Percentiles rank a stretch among this genome's conserved stretches.
Conservation (phyloP, 2,329 filamentous ascomycete species). For the Cephalotrichum gorgonifer region DNA sequence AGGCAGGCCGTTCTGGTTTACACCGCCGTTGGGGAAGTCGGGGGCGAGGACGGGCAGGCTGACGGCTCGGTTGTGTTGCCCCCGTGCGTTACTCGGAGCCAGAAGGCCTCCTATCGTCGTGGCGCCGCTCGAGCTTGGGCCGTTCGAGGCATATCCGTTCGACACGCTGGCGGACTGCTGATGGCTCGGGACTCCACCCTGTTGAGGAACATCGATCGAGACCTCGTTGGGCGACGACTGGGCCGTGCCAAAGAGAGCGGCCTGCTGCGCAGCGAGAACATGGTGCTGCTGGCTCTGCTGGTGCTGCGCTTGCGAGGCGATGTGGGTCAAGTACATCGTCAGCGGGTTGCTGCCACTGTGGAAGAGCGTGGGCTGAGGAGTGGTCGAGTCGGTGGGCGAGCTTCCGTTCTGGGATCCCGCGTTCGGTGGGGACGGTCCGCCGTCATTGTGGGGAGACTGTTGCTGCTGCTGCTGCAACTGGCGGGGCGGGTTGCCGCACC, state of each 20-base stretch:
- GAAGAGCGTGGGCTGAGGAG: constrained; percentile 59
- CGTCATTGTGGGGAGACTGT: constrained; percentile 57
- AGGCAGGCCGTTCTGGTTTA: constrained; percentile 36
- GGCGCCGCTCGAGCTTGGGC: constrained; percentile 35
- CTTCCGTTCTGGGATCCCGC: constrained; percentile 51
- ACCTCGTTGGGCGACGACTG: constrained; percentile 48
- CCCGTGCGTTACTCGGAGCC: constrained; percentile 49
- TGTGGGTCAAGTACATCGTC: constrained; percentile 85
- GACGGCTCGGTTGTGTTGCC: constrained; percentile 69
- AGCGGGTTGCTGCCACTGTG: constrained; percentile 80
- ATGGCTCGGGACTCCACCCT: constrained; percentile 52
- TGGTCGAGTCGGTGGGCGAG: constrained; percentile 43
- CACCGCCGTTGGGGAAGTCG: constrained; percentile 50
- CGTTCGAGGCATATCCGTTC: constrained; percentile 47
- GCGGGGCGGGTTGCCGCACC: constrained; percentile 90
- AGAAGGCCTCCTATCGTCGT: constrained; percentile 69
- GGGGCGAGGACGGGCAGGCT: constrained; percentile 68
- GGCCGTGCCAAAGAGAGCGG: constrained; percentile 68
- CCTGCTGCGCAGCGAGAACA: constrained; percentile 64
- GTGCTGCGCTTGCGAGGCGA: constrained; percentile 60
- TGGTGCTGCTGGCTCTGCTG: constrained; percentile 69
- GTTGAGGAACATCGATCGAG: constrained; percentile 42
- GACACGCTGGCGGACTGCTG: constrained; percentile 57
- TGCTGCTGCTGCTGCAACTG: constrained; percentile 60
- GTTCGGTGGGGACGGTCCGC: constrained; percentile 43